These are phyloP conservation scores for Fusarium longipes DNA, from an alignment of 2,329 filamentous ascomycete genomes.

Conservation along the genomic window DNA sequence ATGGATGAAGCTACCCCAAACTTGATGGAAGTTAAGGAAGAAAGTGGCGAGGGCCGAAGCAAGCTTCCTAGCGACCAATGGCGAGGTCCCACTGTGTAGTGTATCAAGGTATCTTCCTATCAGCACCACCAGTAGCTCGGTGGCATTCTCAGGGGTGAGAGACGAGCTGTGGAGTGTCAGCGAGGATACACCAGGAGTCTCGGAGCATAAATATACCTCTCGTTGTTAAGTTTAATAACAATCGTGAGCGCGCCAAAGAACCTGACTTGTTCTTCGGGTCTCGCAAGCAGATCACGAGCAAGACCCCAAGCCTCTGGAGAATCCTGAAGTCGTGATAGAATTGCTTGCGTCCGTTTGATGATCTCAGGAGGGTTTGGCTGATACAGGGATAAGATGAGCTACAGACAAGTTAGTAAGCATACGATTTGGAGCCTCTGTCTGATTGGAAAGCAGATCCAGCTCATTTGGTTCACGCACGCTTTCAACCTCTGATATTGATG, in stretches of 20 bases:
- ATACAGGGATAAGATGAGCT: slow-evolving; percentile 66
- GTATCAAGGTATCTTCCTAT: slow-evolving; percentile 71
- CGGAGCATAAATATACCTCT: slow-evolving; percentile 65
- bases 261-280: slow-evolving; percentile 77
- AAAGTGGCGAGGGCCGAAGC: slow-evolving; percentile 82
- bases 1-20: slow-evolving; percentile 74
- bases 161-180: slow-evolving; percentile 52
- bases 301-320: slow-evolving; percentile 87
- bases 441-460: neutral
- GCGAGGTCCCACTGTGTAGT: slow-evolving; percentile 62
- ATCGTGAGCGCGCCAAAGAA: slow-evolving; percentile 96
- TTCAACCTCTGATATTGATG: slow-evolving; percentile 34
- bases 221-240: slow-evolving; percentile 93
- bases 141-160: slow-evolving; percentile 67
- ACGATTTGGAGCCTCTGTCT: neutral
- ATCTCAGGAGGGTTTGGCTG: slow-evolving; percentile 61
- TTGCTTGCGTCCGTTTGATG: slow-evolving; percentile 71
- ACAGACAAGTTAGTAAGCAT: slow-evolving; percentile 25
- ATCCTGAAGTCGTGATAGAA: slow-evolving; percentile 81
- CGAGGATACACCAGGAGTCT: neutral
- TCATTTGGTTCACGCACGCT: slow-evolving; percentile 19
- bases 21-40: slow-evolving; percentile 75
- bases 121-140: slow-evolving; percentile 69
- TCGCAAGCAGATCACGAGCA: slow-evolving; percentile 78
- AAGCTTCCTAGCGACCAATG: slow-evolving; percentile 77